A percentile compares a stretch with the other conserved stretches of the same genome.
Evolutionary conservation across 805 yeast genomes (phyloP).

Genomic region (Saccharomycopsis fibuligera): DNA sequence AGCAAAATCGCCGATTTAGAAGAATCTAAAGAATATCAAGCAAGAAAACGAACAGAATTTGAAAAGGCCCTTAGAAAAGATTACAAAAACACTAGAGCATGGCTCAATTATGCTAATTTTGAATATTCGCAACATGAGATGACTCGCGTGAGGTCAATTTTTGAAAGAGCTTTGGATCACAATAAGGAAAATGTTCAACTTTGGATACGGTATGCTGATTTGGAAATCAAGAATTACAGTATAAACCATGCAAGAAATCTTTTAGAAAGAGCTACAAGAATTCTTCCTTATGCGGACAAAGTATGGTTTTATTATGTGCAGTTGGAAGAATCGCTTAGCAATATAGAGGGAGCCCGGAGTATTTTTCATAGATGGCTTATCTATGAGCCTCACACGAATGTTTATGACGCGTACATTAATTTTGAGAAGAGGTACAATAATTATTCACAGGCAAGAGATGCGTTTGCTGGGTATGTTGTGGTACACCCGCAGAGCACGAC

Average conservation of each 20-base stretch:
- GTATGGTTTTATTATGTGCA: conserved; percentile 81
- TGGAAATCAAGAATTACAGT: conserved; percentile 65
- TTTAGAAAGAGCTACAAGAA: conserved; percentile 66
- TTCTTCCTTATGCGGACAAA: conserved; percentile 75
- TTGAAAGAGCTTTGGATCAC: conserved; percentile 80
- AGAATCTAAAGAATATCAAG: conserved; percentile 70
- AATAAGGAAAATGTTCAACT: conserved; percentile 70
- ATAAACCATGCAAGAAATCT: conserved; percentile 86
- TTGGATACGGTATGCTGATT: conserved; percentile 79
- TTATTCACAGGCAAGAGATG: conserved; percentile 46
- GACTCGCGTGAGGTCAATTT: conserved; percentile 75
- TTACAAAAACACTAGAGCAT: conserved; percentile 73
- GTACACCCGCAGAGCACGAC: conserved; percentile 46
- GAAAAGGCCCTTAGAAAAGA: conserved; percentile 86
- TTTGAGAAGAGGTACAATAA: conserved; percentile 40
- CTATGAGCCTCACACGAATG: conserved; percentile 63
- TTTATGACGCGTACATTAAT: conserved; percentile 69
- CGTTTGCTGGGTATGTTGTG: conserved; percentile 52
- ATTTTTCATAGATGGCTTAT: conserved; percentile 75
- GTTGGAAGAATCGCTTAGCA: conserved; percentile 72
- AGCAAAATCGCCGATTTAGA: conserved; percentile 65
- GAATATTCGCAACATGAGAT: conserved; percentile 77
- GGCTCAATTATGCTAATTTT: conserved; percentile 89
- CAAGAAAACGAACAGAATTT: conserved; percentile 70
- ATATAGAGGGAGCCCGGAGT: conserved; percentile 51